Base-by-base conservation (phyloP, 176 grass and related monocot species). In the Microstegium vimineum region DNA sequence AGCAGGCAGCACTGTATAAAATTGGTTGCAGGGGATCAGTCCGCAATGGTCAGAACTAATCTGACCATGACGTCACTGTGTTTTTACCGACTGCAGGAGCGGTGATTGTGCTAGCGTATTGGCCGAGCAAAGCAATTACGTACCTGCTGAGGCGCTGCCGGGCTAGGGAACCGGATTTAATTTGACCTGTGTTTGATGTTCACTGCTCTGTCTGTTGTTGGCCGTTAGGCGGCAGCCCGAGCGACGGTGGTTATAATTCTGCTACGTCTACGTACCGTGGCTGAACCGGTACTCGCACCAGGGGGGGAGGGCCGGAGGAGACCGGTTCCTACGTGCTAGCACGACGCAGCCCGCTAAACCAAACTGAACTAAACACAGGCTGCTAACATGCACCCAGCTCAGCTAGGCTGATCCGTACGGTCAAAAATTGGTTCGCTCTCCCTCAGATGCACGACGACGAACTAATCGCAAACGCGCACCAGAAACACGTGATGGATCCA, bases 401-500 rank as follows among this genome's bases (percentile, higher is more conserved):
- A n/a, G n/a, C n/a, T n/a, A n/a, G n/a, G n/a, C n/a, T n/a, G n/a
- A 67, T 26, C 76, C 61, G 43, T 67, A 66, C 76, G 10, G 23
- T n/a, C 30, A 26, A 61, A 23, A 22, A 52, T 37, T 18, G 2
- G 8, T 20, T 52, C 0, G 17, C 41, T 30, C 30, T n/a, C n/a
- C 35, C 8, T 2, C 76, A 2, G 74, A 37, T 17, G 35, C 54
- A 5, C 42, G 41, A n/a, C n/a, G n/a, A 47, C 32, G 38, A 28
- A 1, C 26, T 1, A 9, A 59, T 14, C 41, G 36, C 7, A 2
- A 33, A 49, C 28, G 42, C 72, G 51, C 54, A 83, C 49, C 31
- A 46, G 30, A 71, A 65, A 83, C 86, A 83, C 86, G 80, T 78
- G 86, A 22, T 0, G 61, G 69, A 66, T 40, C 31, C 25, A n/a